A percentile compares a stretch with the other conserved stretches of the same genome.
Evolutionary conservation across 495 filamentous ascomycete species (phyloP).

Genomic region (Amniculicola lignicola): DNA sequence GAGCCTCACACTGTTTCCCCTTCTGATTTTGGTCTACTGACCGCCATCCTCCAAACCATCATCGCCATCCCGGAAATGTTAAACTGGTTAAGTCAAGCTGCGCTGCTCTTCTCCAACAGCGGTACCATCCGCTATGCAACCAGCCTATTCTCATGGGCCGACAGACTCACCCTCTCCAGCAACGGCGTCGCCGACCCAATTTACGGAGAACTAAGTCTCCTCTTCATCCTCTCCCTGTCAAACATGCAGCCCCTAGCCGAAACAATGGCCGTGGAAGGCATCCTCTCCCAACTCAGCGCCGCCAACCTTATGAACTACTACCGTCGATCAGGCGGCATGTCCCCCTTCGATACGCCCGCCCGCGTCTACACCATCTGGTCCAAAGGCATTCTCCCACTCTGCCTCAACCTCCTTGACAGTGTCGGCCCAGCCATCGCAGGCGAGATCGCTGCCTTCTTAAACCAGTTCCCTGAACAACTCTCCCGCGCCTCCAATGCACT

Average conservation of each 20-base stretch:
- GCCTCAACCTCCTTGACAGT: slow-evolving; percentile 83
- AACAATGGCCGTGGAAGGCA: slow-evolving; percentile 78
- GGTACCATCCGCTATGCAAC: slow-evolving; percentile 73
- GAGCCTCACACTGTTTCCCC: slow-evolving; percentile 48
- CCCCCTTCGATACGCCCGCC: slow-evolving; percentile 62
- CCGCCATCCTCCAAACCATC: slow-evolving; percentile 79
- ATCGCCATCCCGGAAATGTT: slow-evolving; percentile 68
- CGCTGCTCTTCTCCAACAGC: slow-evolving; percentile 59
- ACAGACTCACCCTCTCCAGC: slow-evolving; percentile 57
- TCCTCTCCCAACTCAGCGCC: slow-evolving; percentile 72
- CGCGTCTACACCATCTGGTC: slow-evolving; percentile 82
- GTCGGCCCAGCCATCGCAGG: slow-evolving; percentile 71
- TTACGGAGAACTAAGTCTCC: slow-evolving; percentile 83
- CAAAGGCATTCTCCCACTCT: slow-evolving; percentile 77
- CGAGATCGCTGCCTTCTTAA: slow-evolving; percentile 82
- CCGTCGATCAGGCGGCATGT: slow-evolving; percentile 62
- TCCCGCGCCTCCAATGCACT: slow-evolving; percentile 31
- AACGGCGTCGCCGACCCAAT: slow-evolving; percentile 71
- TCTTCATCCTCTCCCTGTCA: slow-evolving; percentile 85
- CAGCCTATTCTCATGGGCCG: slow-evolving; percentile 91
- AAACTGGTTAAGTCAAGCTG: slow-evolving; percentile 58
- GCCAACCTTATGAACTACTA: slow-evolving; percentile 71
- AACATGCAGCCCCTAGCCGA: slow-evolving; percentile 79
- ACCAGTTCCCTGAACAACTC: slow-evolving; percentile 75
- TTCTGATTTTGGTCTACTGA: slow-evolving; percentile 80